A percentile compares a stretch with the other conserved stretches of the same genome.
Evolutionary conservation across 805 yeast genomes (phyloP).

Genomic region (Candida sphagnicola): DNA sequence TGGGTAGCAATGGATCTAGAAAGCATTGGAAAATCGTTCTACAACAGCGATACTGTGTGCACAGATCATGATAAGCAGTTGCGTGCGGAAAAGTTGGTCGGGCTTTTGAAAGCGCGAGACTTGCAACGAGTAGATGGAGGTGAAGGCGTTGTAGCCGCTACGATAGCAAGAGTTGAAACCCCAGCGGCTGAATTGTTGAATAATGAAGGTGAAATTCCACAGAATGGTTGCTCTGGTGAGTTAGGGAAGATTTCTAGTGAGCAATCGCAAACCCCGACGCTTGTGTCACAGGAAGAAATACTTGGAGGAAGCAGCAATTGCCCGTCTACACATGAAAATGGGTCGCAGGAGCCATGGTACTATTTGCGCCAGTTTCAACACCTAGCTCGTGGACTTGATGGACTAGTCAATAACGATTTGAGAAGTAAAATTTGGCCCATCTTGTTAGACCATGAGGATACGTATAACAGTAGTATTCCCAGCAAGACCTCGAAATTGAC

Average conservation of each 20-base stretch:
- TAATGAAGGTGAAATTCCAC: too few relatives aligned
- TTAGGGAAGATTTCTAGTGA: too few relatives aligned
- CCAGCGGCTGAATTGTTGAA: too few relatives aligned
- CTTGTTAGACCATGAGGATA: slow-evolving; percentile 29
- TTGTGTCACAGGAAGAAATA: too few relatives aligned
- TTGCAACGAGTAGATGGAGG: neutral
- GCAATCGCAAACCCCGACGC: too few relatives aligned
- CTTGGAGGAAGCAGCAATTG: too few relatives aligned
- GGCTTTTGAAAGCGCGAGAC: neutral
- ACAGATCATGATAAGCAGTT: neutral
- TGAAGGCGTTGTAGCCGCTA: too few relatives aligned
- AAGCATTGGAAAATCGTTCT: slow-evolving; percentile 44
- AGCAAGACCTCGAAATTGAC: neutral
- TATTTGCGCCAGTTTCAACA: slow-evolving; percentile 2
- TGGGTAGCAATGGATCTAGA: slow-evolving; percentile 52
- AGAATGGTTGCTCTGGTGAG: too few relatives aligned
- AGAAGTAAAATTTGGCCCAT: slow-evolving; percentile 51
- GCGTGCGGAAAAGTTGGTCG: neutral
- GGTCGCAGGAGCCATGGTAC: neutral
- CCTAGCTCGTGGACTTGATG: slow-evolving; percentile 28
- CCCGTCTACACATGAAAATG: neutral
- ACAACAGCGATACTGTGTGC: slow-evolving; percentile 20
- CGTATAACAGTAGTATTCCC: neutral
- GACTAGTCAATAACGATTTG: slow-evolving; percentile 39
- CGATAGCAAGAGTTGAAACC: too few relatives aligned